phyloP scores from a whole-genome alignment of 495 filamentous ascomycete species.

The Neurospora sp. region DNA sequence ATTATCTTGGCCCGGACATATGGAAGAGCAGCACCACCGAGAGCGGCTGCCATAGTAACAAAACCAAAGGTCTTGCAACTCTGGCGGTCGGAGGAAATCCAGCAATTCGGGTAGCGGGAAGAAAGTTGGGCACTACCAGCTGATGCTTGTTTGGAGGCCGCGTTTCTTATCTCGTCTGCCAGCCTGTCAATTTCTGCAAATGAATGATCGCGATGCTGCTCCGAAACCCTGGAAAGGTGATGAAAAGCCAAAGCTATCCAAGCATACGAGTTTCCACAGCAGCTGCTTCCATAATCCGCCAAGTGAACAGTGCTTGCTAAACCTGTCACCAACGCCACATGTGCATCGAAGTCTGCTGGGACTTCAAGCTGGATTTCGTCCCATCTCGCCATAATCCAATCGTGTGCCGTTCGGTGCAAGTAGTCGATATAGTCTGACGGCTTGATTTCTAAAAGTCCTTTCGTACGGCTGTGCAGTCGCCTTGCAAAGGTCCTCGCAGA shows the following conservation, averaged over 20 bases:
- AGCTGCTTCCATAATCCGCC: not conserved
- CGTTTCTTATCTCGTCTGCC: not conserved
- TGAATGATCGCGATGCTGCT: not conserved
- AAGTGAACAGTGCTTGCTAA: not conserved
- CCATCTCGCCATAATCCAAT: not conserved
- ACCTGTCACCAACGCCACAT: not conserved
- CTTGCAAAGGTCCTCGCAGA: not conserved
- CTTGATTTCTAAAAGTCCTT: not conserved
- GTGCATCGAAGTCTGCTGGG: not conserved
- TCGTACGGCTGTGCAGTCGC: not conserved
- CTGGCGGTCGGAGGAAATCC: not conserved
- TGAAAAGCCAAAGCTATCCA: not conserved
- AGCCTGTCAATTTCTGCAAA: not conserved
- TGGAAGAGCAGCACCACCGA: rapidly evolving
- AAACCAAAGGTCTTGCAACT: not conserved
- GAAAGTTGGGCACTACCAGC: not conserved
- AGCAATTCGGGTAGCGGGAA: not conserved
- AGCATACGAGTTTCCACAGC: not conserved
- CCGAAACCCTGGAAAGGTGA: not conserved
- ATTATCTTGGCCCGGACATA: not conserved
- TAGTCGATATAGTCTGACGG: not conserved
- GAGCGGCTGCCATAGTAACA: not conserved
- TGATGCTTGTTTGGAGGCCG: not conserved
- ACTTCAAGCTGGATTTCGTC: not conserved
- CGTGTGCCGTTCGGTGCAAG: not conserved